Evolutionary conservation across 2,329 filamentous ascomycete genomes (phyloP), one percentile per base, ranked within the genome.

Genomic region (Pleomassaria siparia): DNA sequence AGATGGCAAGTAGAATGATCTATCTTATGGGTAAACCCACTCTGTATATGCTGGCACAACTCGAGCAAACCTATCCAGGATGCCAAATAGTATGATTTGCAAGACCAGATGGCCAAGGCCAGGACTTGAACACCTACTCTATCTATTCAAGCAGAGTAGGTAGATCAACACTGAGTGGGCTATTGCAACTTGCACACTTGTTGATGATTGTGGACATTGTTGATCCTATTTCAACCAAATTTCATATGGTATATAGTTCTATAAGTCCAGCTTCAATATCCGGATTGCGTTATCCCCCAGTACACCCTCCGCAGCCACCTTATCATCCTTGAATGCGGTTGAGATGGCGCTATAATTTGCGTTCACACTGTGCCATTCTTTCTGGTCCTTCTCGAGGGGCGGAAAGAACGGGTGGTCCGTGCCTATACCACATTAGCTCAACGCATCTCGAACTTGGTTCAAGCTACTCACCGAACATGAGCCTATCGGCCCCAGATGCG

Each of bases 361-460:
- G 43, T 73, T 80, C 3, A 89, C 85, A 62, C 86, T 89, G 60
- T 85, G 79, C 86, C 87, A 90, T 59, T 85, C 79, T 29, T 77
- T 80, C 48, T 83, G 82, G 41, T 84, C 82, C 28, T 73, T 76
- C 25, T 77, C 79, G 15, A 91, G 70, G 1, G 88, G 88, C n/a
- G 88, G 88, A 70, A 92, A 92, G 73, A 92, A 91, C 0, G 88
- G 88, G 67, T 91, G 87, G 65, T 91, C 88, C 0, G 88, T 91
- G 21, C 88, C 76, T 72, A 56, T 7, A 50, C 20, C 26, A 6
- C 16, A 18, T 53, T 36, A 59, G 49, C 40, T 30, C 36, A 36
- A 36, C 13, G 29, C 15, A 8, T 32, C 37, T 11, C 18, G 18
- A 25, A 22, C 8, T 15, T 43, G 12, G n/a, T 13, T 20, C 4